Conservation (phyloP, 2,329 filamentous ascomycete genomes). For the Leptographium radiaticola region DNA sequence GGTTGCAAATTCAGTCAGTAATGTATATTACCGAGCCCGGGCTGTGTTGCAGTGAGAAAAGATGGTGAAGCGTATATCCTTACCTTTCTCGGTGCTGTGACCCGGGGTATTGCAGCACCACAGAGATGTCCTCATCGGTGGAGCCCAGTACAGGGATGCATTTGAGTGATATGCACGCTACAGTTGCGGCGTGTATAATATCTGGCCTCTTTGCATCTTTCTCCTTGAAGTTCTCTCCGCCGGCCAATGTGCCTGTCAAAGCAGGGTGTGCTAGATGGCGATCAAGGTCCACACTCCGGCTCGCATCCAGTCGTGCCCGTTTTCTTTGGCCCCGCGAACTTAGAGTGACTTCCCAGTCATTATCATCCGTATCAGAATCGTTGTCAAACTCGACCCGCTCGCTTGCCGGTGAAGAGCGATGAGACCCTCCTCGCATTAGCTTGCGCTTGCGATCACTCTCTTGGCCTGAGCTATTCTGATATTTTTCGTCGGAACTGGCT, state of each 20-base stretch:
- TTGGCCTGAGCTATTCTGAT: neutral
- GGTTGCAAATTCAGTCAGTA: neutral
- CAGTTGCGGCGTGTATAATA: slow-evolving; percentile 46
- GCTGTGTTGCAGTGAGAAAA: neutral
- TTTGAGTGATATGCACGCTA: slow-evolving; percentile 36
- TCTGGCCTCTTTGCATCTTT: slow-evolving; percentile 30
- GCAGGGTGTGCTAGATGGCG: slow-evolving; percentile 31
- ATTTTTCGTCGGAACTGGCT: slow-evolving; percentile 18
- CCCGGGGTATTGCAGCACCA: slow-evolving; percentile 78
- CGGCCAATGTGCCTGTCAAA: slow-evolving; percentile 19
- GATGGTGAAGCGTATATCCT: neutral
- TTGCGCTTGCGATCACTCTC: slow-evolving; percentile 33
- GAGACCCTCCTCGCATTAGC: slow-evolving; percentile 18
- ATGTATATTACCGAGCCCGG: neutral
- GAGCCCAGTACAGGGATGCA: slow-evolving; percentile 37
- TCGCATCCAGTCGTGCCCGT: slow-evolving; percentile 11
- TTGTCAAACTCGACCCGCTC: slow-evolving; percentile 35
- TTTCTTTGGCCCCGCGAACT: slow-evolving; percentile 36
- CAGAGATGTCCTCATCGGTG: slow-evolving; percentile 38
- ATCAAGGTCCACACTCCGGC: slow-evolving; percentile 17
- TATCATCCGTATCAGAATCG: slow-evolving; percentile 37
- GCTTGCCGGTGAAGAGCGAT: slow-evolving; percentile 30
- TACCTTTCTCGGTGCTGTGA: slow-evolving; percentile 20
- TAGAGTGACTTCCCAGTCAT: slow-evolving; percentile 33
- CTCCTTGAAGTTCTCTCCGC: slow-evolving; percentile 11